These are phyloP conservation scores for Pythium aquatile DNA, from an alignment of 352 stramenopile species.

Conservation along the genomic window DNA sequence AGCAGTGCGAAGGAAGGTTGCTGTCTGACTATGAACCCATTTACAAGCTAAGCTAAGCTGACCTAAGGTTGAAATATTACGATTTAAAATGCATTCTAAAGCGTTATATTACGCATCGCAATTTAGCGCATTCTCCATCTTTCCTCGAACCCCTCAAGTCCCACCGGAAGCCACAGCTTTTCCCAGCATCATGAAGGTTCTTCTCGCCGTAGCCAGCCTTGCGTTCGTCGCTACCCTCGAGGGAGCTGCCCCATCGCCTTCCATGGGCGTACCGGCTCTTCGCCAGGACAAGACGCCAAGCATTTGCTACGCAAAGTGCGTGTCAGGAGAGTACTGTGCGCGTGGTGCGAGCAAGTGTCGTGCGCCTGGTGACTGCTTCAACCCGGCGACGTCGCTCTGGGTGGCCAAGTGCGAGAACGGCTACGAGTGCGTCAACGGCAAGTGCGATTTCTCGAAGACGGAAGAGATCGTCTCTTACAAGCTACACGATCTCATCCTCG, in stretches of 20 bases:
- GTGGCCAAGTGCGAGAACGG: neutral
- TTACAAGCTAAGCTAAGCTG: too few relatives aligned
- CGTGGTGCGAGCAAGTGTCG: neutral
- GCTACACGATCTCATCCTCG: neutral
- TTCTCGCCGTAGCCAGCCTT: neutral
- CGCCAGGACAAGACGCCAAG: neutral
- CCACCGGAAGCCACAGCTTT: neutral
- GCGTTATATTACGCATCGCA: too few relatives aligned
- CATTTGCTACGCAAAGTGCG: neutral
- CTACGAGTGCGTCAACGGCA: neutral
- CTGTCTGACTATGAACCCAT: too few relatives aligned
- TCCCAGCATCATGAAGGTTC: neutral
- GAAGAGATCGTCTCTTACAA: neutral
- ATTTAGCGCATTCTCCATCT: neutral
- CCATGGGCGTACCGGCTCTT: neutral
- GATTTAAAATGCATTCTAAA: too few relatives aligned
- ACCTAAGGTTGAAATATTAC: too few relatives aligned
- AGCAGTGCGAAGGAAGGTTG: too few relatives aligned
- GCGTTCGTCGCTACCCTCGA: neutral
- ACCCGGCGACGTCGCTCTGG: neutral
- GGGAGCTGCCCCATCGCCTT: neutral
- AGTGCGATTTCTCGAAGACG: neutral
- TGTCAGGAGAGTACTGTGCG: neutral
- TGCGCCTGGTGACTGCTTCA: slow-evolving; percentile 1
- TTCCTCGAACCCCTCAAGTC: neutral